Base-by-base conservation (phyloP, 176 grass and related monocot genomes). In the Elaeis guineensis region DNA sequence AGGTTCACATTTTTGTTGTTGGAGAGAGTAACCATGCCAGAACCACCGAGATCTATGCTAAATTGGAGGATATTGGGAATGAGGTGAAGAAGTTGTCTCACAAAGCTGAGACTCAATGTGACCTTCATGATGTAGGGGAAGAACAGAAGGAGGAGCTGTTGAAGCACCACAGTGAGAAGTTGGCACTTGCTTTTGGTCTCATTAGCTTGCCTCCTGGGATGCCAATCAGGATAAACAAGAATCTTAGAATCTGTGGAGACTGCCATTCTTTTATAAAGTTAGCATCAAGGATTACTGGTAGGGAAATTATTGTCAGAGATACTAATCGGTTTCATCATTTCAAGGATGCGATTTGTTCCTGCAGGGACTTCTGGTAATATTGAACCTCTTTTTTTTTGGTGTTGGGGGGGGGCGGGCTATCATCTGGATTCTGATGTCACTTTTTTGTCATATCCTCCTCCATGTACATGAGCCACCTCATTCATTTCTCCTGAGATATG, bases 321-420 rank as follows among this genome's bases (percentile, higher is more conserved):
- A 72, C 68, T 23, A 71, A 81, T 77, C 44, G 68, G 54, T 77
- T 85, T 70, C 79, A 77, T 19, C 79, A 70, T 70, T 86, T 86
- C 65, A 86, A 73, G 60, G 25, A 72, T 74, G 64, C 72, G 60
- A 73, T 24, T 29, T 90, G 63, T 72, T 90, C 82, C 30, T 82
- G 82, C 70, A 75, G 79, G 63, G 82, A 60, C 59, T 79, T 74
- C 65, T 83, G 65, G 76, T 66, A 69, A 69, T 18, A 66, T 54
- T 61, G 51, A 58, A 74, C 19, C 17, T 70, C 64, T 70, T 58
- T 66, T 12, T 44, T 44, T 44, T 3, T 28, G 25, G 25, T 3
- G 25, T n/a, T n/a, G 25, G 48, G 73, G 30, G 39, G 64, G 57
- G 48, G 63, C 32, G 74, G 54, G 55, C 75, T 57, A 55, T 73